Evolutionary conservation across 108 stramenopile genomes (phyloP).

Genomic region (Nitzschia sp.): DNA sequence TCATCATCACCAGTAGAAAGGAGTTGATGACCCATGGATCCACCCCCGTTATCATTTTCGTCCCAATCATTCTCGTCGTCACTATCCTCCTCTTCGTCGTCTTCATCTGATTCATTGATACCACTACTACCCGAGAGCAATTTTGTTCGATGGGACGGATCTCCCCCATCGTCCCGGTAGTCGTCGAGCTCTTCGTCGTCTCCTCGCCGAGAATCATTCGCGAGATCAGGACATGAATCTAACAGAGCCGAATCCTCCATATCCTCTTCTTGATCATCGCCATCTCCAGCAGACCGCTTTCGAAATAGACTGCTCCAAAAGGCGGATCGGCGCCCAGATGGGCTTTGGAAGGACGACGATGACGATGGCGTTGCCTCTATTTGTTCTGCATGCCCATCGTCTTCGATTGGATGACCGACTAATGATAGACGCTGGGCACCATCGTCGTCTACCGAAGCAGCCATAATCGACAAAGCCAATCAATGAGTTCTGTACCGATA

Average conservation of each 20-base stretch:
- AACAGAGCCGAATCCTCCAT: conserved; percentile 11
- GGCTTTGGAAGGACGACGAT: not conserved
- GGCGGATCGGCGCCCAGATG: not conserved
- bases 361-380: not conserved
- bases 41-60: conserved; percentile 5
- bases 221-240: not conserved
- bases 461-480: not conserved
- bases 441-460: conserved; percentile 2
- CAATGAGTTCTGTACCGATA: not conserved
- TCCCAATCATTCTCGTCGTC: conserved; percentile 8
- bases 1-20: not conserved
- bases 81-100: conserved; percentile 2
- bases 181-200: conserved; percentile 3
- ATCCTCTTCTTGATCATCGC: not conserved
- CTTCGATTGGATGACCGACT: conserved; percentile 8
- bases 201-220: conserved; percentile 1
- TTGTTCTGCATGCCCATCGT: conserved; percentile 7
- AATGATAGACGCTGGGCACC: conserved; percentile 4
- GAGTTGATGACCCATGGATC: conserved; percentile 1
- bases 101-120: not conserved
- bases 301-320: conserved; percentile 6
- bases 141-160: not conserved
- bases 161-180: not conserved
- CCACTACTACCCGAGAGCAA: not conserved
- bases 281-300: not conserved